Conservation (phyloP, 345 rosid genomes). For the Viola odorata region DNA sequence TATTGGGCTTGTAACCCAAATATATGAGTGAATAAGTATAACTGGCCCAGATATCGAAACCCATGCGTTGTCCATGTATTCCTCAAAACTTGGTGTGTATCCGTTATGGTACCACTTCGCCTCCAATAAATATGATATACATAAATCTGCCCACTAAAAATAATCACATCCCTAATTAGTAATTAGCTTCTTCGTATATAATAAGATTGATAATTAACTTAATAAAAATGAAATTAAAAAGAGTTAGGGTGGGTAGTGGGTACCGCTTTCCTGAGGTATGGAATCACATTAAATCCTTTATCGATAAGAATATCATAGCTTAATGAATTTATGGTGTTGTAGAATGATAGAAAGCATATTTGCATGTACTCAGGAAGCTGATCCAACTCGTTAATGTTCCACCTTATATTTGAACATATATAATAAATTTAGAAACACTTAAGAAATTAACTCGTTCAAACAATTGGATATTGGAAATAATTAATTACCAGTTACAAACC, state of each 20-base stretch:
- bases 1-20: background rate
- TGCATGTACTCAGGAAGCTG: conserved; percentile 47
- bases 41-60: conserved; percentile 11
- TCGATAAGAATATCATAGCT: conserved; percentile 27
- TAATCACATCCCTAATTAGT: background rate
- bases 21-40: background rate
- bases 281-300: conserved; percentile 24
- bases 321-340: conserved; percentile 29
- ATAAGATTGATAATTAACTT: background rate
- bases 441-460: background rate
- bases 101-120: background rate
- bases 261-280: conserved; percentile 36
- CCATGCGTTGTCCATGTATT: conserved; percentile 17
- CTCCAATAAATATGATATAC: background rate
- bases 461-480: background rate
- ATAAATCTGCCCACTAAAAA: conserved; percentile 4
- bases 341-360: conserved; percentile 29
- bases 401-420: conserved; percentile 15
- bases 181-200: background rate
- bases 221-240: background rate
- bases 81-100: conserved; percentile 13
- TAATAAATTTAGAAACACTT: background rate
- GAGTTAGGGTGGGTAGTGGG: no score
- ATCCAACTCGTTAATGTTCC: conserved; percentile 32
- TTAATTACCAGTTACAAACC: background rate